A percentile compares a stretch with the other conserved stretches of the same genome.
These are phyloP conservation scores for Mesembryanthemum crystallinum DNA, from an alignment of 148 eudicot genomes.

Conservation along the genomic window DNA sequence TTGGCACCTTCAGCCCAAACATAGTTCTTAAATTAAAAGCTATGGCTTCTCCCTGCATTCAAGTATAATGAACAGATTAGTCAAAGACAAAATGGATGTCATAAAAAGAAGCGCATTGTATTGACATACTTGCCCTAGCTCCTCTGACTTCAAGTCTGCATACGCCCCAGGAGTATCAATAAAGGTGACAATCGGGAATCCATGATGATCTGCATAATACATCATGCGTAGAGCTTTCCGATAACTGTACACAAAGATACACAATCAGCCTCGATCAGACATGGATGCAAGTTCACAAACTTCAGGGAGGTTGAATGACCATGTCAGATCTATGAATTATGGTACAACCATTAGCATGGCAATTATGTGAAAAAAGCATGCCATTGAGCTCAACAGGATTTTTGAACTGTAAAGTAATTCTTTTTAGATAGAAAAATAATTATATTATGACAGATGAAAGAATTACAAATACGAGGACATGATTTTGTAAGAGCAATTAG, in stretches of 20 bases:
- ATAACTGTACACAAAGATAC: slow-evolving; percentile 39
- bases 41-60: slow-evolving; percentile 81
- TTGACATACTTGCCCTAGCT: slow-evolving; percentile 72
- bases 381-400: background rate
- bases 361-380: background rate
- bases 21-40: slow-evolving; percentile 80
- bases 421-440: too few relatives aligned
- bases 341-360: background rate
- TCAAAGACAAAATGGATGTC: background rate
- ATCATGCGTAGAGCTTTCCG: slow-evolving; percentile 87
- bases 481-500: background rate
- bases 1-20: slow-evolving; percentile 85
- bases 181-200: slow-evolving; percentile 75
- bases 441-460: too few relatives aligned
- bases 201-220: slow-evolving; percentile 87
- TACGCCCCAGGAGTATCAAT: slow-evolving; percentile 91
- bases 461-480: background rate
- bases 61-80: slow-evolving; percentile 8
- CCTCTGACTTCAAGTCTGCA: slow-evolving; percentile 86
- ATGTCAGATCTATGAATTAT: background rate
- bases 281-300: background rate
- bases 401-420: background rate
- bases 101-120: slow-evolving; percentile 6
- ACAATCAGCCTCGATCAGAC: background rate
- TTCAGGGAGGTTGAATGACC: background rate